These are phyloP conservation scores for Clarkia xantiana DNA, from an alignment of 345 rosid genomes.

Conservation along the genomic window DNA sequence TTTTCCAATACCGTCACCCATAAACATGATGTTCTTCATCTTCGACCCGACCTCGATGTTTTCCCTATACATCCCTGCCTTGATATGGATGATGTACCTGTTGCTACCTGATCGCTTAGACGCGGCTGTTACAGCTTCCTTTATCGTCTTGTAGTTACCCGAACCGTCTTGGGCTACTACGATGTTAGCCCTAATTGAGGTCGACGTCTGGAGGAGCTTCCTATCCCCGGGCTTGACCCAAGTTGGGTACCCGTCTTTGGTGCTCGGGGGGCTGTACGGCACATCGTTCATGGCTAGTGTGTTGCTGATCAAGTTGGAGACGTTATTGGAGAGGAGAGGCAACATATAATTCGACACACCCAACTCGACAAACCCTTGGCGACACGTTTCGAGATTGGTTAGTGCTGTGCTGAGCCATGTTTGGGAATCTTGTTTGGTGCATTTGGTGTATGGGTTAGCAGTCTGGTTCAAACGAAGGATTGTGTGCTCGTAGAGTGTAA, in stretches of 20 bases:
- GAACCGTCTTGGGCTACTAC: slow-evolving; percentile 90
- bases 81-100: slow-evolving; percentile 59
- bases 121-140: slow-evolving; percentile 48
- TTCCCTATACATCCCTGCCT: slow-evolving; percentile 62
- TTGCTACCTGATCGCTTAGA: slow-evolving; percentile 36
- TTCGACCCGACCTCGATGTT: slow-evolving; percentile 36
- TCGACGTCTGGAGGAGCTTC: slow-evolving; percentile 56
- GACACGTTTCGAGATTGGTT: slow-evolving; percentile 71
- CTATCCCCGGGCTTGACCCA: slow-evolving; percentile 71
- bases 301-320: slow-evolving; percentile 51
- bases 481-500: slow-evolving; percentile 38
- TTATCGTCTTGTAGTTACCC: slow-evolving; percentile 47
- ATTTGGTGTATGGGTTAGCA: slow-evolving; percentile 23
- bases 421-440: slow-evolving; percentile 51
- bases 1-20: slow-evolving; percentile 62
- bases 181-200: slow-evolving; percentile 30
- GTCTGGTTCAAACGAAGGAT: slow-evolving; percentile 50
- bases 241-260: slow-evolving; percentile 43
- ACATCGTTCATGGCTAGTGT: slow-evolving; percentile 49
- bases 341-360: slow-evolving; percentile 40
- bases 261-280: slow-evolving; percentile 28
- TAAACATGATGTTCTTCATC: slow-evolving; percentile 56
- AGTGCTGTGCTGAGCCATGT: slow-evolving; percentile 94
- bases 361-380: slow-evolving; percentile 51
- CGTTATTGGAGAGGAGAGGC: slow-evolving; percentile 70